Percentiles rank a stretch among this genome's conserved stretches.
Evolutionary conservation across 192 early-diverging fungal species (phyloP).

Genomic region (Backusella sp.): DNA sequence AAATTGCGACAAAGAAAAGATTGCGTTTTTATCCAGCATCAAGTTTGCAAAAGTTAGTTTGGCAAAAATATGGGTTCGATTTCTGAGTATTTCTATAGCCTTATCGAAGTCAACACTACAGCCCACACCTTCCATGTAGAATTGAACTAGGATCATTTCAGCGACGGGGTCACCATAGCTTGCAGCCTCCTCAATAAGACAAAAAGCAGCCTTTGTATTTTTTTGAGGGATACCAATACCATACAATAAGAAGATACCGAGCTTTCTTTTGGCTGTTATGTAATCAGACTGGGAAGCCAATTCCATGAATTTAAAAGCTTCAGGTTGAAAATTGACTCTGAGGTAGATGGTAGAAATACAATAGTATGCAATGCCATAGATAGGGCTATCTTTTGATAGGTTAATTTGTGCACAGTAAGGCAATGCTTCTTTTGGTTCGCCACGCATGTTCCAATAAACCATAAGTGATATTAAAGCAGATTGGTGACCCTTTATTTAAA

Average conservation of each 20-base stretch:
- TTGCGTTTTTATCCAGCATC: background rate
- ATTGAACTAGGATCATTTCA: constrained; percentile 2
- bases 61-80: background rate
- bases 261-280: background rate
- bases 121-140: background rate
- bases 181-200: background rate
- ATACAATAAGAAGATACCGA: background rate
- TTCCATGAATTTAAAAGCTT: background rate
- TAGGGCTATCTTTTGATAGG: background rate
- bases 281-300: background rate
- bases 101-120: background rate
- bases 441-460: background rate
- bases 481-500: background rate
- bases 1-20: background rate
- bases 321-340: background rate
- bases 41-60: background rate
- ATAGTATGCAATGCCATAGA: background rate
- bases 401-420: background rate
- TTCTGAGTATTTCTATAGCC: background rate
- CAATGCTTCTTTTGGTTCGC: background rate
- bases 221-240: background rate
- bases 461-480: background rate
- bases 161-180: background rate
- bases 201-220: background rate
- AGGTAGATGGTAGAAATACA: background rate